Percentiles rank a stretch among this genome's conserved stretches.
Conservation (phyloP, 306 rosid species). For the Medicago ruthenica region DNA sequence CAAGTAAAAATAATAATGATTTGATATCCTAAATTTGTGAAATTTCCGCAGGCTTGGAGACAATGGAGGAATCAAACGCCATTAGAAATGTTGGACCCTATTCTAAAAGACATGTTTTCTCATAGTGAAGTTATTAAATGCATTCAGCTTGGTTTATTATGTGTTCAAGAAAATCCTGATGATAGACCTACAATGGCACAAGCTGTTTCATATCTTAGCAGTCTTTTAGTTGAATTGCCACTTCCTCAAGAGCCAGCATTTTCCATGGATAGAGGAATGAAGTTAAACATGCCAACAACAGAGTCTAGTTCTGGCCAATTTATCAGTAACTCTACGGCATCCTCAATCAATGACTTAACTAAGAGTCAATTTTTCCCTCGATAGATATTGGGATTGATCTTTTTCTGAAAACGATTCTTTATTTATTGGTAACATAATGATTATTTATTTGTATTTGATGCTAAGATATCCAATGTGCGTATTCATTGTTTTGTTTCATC, state of each 20-base stretch:
- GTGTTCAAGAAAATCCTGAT: constrained; percentile 41
- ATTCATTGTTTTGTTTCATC: not conserved
- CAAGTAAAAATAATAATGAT: not conserved
- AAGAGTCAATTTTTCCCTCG: constrained; percentile 33
- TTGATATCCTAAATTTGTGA: constrained; percentile 3
- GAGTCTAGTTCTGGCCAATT: constrained; percentile 18
- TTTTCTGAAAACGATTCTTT: constrained; percentile 7
- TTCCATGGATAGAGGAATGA: constrained; percentile 18
- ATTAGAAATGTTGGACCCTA: constrained; percentile 50
- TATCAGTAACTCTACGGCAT: not conserved
- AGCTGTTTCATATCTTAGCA: constrained; percentile 27
- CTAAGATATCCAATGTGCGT: not conserved
- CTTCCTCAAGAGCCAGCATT: constrained; percentile 39
- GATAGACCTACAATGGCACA: constrained; percentile 44
- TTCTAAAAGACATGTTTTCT: constrained; percentile 34
- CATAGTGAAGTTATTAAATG: constrained; percentile 48
- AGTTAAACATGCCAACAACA: not conserved
- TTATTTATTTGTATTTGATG: not conserved
- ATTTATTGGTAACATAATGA: not conserved
- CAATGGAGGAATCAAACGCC: constrained; percentile 47
- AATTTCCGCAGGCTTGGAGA: constrained; percentile 55
- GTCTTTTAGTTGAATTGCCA: constrained; percentile 31
- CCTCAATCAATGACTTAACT: constrained; percentile 41
- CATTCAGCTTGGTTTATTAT: constrained; percentile 40
- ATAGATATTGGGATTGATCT: not conserved